phyloP scores from a whole-genome alignment of 225 moss, liverwort and hornwort genomes.

The Anthoceros angustus region DNA sequence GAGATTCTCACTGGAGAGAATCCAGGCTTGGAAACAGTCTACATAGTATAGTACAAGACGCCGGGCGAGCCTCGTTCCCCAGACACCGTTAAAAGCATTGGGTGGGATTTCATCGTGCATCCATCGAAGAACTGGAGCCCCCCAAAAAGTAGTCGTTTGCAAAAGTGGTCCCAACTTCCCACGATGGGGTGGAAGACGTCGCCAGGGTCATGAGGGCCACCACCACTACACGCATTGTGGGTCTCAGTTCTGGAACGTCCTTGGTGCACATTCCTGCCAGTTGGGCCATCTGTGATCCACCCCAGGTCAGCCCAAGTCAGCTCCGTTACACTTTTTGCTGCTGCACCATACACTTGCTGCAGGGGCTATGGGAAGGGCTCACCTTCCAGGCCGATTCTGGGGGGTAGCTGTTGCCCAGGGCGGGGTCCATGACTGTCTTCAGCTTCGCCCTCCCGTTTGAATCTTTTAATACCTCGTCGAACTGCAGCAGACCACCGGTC shows the following conservation, averaged over 20 bases:
- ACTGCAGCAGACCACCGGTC: slow-evolving; percentile 22
- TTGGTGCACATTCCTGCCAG: slow-evolving; percentile 72
- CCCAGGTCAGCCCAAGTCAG: background rate
- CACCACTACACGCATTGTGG: slow-evolving; percentile 75
- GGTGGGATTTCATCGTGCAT: background rate
- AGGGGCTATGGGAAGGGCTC: background rate
- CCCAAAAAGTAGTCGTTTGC: background rate
- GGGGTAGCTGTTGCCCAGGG: slow-evolving; percentile 45
- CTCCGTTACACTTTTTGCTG: background rate
- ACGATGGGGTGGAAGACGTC: slow-evolving; percentile 46
- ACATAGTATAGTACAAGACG: background rate
- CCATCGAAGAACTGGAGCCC: background rate
- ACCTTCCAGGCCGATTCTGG: slow-evolving; percentile 75
- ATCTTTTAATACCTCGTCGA: slow-evolving; percentile 39
- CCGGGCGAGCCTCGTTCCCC: no score
- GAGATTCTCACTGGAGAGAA: background rate
- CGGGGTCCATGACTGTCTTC: slow-evolving; percentile 45
- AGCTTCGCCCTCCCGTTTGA: slow-evolving; percentile 40
- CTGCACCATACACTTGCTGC: background rate
- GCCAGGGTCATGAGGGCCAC: slow-evolving; percentile 81
- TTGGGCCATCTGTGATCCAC: slow-evolving; percentile 43
- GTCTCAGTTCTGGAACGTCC: slow-evolving; percentile 48
- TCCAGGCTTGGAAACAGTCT: background rate
- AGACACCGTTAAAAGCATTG: no score
- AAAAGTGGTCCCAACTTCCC: slow-evolving; percentile 27